Conservation (phyloP, 805 yeast genomes). For the Citeromyces matritensis region DNA sequence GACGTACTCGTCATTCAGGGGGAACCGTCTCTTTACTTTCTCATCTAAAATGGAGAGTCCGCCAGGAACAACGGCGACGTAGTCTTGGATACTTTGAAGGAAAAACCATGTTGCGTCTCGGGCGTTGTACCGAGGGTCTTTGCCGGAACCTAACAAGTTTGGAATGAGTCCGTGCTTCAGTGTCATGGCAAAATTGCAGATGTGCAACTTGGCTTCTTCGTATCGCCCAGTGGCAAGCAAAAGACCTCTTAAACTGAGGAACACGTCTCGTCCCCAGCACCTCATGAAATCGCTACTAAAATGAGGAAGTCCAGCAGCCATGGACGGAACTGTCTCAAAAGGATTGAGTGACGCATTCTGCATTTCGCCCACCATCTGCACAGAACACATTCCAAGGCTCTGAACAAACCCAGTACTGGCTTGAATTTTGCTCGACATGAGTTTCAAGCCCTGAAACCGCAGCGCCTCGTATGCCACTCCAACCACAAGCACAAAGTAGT, state of each 20-base stretch:
- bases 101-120: constrained; percentile 97
- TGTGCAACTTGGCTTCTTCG: constrained; percentile 70
- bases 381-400: constrained; percentile 62
- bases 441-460: constrained; percentile 45
- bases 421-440: constrained; percentile 39
- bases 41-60: constrained; percentile 57
- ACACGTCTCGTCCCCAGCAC: constrained; percentile 97
- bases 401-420: constrained; percentile 62
- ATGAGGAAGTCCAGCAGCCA: constrained; percentile 97
- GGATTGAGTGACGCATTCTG: constrained; percentile 68
- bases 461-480: constrained; percentile 79
- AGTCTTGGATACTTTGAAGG: constrained; percentile 79
- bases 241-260: constrained; percentile 75
- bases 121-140: constrained; percentile 89
- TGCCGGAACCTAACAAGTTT: constrained; percentile 80
- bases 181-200: constrained; percentile 77
- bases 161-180: constrained; percentile 94
- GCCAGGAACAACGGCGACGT: constrained; percentile 47
- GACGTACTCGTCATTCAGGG: constrained; percentile 72
- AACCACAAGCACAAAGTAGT: constrained; percentile 71
- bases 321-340: constrained; percentile 40
- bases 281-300: constrained; percentile 86
- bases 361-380: constrained; percentile 74
- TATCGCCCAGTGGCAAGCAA: constrained; percentile 62
- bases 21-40: constrained; percentile 62